phyloP scores from a whole-genome alignment of 257 asterid genomes.

The Solanum dulcamara region DNA sequence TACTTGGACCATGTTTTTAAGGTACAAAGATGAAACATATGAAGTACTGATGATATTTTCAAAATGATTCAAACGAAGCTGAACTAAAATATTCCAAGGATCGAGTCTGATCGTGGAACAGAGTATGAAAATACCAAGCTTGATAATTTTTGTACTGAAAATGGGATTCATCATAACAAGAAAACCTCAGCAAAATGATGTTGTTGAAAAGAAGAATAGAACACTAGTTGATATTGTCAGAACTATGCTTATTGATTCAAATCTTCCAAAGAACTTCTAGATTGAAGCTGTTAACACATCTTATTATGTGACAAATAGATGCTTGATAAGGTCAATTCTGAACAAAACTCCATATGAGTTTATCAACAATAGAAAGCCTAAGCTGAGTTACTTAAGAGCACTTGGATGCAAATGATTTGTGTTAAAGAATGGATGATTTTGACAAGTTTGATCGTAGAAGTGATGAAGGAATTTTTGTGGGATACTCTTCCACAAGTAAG shows the following conservation, averaged over 20 bases:
- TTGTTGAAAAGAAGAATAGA: neutral
- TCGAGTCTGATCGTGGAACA: too few species aligned
- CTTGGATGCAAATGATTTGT: neutral
- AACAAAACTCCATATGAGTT: neutral
- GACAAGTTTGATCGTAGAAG: neutral
- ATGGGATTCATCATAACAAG: neutral
- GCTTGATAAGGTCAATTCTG: neutral
- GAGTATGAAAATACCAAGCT: too few species aligned
- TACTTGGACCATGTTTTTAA: neutral
- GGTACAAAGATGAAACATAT: neutral
- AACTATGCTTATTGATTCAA: neutral
- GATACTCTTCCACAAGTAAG: neutral
- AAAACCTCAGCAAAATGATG: neutral
- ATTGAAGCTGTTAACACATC: neutral
- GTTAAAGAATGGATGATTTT: too few species aligned
- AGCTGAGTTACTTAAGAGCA: neutral
- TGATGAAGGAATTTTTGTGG: neutral
- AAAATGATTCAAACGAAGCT: too few species aligned
- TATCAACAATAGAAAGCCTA: neutral
- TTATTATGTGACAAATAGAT: neutral
- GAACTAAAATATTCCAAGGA: too few species aligned
- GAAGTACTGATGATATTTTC: too few species aligned
- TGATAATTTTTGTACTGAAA: neutral
- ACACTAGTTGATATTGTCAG: too few species aligned
- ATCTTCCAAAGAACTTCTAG: neutral